A percentile compares a stretch with the other conserved stretches of the same genome.
phyloP scores from a whole-genome alignment of 345 rosid species.

The Cardamine occulta region DNA sequence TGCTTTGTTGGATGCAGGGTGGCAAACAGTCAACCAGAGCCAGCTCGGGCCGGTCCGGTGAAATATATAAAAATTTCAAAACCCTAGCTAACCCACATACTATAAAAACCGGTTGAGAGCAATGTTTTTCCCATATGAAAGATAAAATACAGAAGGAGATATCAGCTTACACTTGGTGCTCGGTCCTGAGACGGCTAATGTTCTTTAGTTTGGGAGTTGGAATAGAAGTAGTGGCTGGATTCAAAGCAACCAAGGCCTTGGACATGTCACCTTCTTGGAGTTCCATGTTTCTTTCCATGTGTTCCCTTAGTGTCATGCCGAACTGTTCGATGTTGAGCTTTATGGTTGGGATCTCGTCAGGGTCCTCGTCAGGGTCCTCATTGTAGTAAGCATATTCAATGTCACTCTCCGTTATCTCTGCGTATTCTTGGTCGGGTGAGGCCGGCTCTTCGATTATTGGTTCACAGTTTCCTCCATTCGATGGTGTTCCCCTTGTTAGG shows the following conservation, averaged over 20 bases:
- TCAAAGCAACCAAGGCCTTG: constrained; percentile 84
- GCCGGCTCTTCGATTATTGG: constrained; percentile 93
- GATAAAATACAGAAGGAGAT: constrained; percentile 17
- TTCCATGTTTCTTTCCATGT: constrained; percentile 68
- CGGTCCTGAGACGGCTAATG: constrained; percentile 82
- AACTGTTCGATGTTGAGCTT: constrained; percentile 67
- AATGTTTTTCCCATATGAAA: background rate
- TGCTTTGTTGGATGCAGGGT: background rate
- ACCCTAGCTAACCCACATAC: constrained; percentile 22
- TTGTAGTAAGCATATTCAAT: constrained; percentile 64
- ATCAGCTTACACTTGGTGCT: constrained; percentile 92
- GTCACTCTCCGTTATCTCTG: constrained; percentile 57
- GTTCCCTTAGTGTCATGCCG: constrained; percentile 57
- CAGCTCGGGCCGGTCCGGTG: background rate
- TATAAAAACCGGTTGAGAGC: background rate
- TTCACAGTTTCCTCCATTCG: constrained; percentile 42
- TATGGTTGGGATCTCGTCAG: constrained; percentile 84
- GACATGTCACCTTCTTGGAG: constrained; percentile 79
- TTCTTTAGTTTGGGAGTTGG: constrained; percentile 81
- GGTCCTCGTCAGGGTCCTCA: constrained; percentile 82
- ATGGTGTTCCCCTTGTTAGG: constrained; percentile 30
- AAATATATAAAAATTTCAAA: background rate
- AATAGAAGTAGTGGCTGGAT: constrained; percentile 61
- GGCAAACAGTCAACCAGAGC: constrained; percentile 1
- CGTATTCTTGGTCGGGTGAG: constrained; percentile 65